A percentile compares a stretch with the other conserved stretches of the same genome.
Evolutionary conservation across 768 basidiomycete genomes (phyloP).

Genomic region (Suillus brevipes): DNA sequence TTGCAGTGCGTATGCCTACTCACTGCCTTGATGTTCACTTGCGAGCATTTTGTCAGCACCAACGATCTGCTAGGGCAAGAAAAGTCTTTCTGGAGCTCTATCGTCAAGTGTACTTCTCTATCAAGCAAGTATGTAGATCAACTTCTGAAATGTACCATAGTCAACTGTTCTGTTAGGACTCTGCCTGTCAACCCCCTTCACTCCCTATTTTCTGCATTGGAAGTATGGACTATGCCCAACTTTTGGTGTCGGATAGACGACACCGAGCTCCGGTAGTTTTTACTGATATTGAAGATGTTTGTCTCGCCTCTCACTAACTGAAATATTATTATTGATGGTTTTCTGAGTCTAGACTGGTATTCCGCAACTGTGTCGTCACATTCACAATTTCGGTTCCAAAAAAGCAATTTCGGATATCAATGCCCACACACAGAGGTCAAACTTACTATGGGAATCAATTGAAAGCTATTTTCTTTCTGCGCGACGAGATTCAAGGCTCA

Average conservation of each 20-base stretch:
- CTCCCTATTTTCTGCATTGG: not conserved
- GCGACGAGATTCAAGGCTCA: not conserved
- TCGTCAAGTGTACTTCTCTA: not conserved
- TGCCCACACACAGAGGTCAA: not conserved
- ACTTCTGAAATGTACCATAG: not conserved
- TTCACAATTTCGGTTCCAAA: not conserved
- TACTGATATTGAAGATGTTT: not conserved
- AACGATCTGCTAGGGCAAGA: not conserved
- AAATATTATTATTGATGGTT: not conserved
- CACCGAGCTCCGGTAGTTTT: not conserved
- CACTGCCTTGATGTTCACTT: not conserved
- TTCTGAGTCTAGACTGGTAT: not conserved
- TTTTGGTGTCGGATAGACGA: not conserved
- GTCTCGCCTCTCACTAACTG: not conserved
- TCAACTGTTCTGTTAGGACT: not conserved
- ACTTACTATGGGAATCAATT: not conserved
- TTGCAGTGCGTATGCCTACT: not conserved
- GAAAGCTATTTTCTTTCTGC: slow-evolving; percentile 1
- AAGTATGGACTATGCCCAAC: not conserved
- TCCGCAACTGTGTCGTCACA: not conserved
- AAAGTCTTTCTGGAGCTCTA: not conserved
- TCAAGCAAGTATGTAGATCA: not conserved
- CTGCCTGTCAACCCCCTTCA: not conserved
- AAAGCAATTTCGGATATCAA: not conserved
- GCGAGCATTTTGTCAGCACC: not conserved